Percentiles rank a stretch among this genome's conserved stretches.
Conservation (phyloP, 441 rosid genomes). For the Pelargonium cotyledonis region DNA sequence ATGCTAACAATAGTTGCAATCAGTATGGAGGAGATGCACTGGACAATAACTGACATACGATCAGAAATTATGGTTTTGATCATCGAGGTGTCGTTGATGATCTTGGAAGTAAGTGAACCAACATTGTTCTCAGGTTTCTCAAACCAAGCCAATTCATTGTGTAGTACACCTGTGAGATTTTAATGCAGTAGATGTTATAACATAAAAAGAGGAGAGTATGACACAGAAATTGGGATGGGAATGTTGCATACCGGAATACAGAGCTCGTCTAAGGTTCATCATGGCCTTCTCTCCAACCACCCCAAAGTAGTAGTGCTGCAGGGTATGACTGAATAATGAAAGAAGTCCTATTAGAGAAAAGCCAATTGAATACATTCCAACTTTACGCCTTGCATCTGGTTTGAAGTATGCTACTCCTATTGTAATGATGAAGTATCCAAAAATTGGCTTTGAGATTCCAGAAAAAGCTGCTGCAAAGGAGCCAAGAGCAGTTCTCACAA, state of each 20-base stretch:
- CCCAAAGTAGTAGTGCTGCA: slow-evolving; percentile 66
- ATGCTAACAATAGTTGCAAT: slow-evolving; percentile 59
- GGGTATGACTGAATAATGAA: slow-evolving; percentile 47
- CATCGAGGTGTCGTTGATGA: slow-evolving; percentile 52
- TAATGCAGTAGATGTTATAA: slow-evolving; percentile 9
- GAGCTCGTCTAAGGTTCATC: slow-evolving; percentile 49
- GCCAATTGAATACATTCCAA: slow-evolving; percentile 38
- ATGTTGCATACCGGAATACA: slow-evolving; percentile 44
- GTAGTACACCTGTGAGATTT: slow-evolving; percentile 38
- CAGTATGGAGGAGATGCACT: slow-evolving; percentile 57
- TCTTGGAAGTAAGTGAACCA: slow-evolving; percentile 43
- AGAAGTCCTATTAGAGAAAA: slow-evolving; percentile 49
- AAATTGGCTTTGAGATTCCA: slow-evolving; percentile 63
- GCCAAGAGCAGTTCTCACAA: slow-evolving; percentile 37
- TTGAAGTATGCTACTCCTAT: slow-evolving; percentile 54
- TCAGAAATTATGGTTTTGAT: slow-evolving; percentile 60
- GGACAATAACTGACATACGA: slow-evolving; percentile 63
- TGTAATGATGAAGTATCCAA: slow-evolving; percentile 55
- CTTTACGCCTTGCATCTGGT: slow-evolving; percentile 30
- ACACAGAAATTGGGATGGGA: neutral
- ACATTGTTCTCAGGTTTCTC: slow-evolving; percentile 51
- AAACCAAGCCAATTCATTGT: slow-evolving; percentile 58
- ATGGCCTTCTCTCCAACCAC: slow-evolving; percentile 63
- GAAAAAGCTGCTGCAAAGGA: slow-evolving; percentile 60
- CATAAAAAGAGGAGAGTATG: slow-evolving; percentile 5